Conservation (phyloP, 140 eudicot genomes). For the Oenanthe javanica region DNA sequence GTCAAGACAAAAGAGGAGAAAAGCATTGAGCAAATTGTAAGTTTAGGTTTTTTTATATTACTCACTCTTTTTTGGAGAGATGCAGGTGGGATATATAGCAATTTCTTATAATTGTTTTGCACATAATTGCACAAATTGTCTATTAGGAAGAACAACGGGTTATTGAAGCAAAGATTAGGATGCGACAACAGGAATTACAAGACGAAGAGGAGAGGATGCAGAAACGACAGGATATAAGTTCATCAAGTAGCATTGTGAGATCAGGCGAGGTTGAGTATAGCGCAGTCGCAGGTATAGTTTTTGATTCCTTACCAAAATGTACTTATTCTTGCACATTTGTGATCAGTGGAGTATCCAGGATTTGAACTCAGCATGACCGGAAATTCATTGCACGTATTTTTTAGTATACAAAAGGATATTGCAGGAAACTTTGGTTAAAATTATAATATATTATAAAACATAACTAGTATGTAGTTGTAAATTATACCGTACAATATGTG, state of each 20-base stretch:
- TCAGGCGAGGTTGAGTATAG: slow-evolving; percentile 43
- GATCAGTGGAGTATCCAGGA: no score
- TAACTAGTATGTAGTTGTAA: no score
- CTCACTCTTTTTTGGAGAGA: not conserved
- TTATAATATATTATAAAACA: no score
- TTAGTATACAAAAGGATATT: no score
- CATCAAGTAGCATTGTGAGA: slow-evolving; percentile 41
- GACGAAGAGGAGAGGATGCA: slow-evolving; percentile 69
- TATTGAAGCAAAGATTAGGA: slow-evolving; percentile 98
- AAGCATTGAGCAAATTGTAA: slow-evolving; percentile 12
- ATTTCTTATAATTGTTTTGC: not conserved
- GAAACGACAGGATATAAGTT: slow-evolving; percentile 44
- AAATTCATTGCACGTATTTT: no score
- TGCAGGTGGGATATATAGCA: not conserved
- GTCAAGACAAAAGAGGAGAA: slow-evolving; percentile 93
- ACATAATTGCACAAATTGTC: not conserved
- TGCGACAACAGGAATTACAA: slow-evolving; percentile 75
- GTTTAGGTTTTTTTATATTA: not conserved
- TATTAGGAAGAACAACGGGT: slow-evolving; percentile 93
- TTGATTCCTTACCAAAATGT: not conserved
- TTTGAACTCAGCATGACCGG: no score
- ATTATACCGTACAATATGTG: no score
- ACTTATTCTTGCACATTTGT: not conserved
- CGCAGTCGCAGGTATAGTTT: slow-evolving; percentile 48
- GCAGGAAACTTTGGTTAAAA: no score